Conservation (phyloP, 2,329 filamentous ascomycete species). For the Penicillium digitatum region DNA sequence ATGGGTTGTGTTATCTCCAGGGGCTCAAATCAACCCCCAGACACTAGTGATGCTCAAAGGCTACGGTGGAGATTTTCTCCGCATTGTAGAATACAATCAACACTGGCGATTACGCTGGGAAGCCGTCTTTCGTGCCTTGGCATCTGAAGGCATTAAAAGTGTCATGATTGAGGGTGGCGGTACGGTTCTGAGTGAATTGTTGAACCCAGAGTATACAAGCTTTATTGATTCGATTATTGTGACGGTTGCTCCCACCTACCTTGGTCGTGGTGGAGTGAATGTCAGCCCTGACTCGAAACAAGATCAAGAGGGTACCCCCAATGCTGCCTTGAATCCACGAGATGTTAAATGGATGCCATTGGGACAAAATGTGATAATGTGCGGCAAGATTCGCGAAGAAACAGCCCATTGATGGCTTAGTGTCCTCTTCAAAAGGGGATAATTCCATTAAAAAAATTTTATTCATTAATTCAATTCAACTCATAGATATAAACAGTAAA, state of each 20-base stretch:
- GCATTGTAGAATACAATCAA: conserved; percentile 37
- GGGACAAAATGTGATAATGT: conserved; percentile 78
- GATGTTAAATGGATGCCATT: conserved; percentile 71
- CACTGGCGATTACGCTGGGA: conserved; percentile 58
- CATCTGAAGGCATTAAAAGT: conserved; percentile 61
- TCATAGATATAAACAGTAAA: background rate
- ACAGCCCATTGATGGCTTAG: background rate
- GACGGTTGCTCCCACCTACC: conserved; percentile 83
- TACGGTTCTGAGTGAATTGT: conserved; percentile 72
- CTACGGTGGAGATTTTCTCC: conserved; percentile 47
- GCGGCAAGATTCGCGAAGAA: conserved; percentile 54
- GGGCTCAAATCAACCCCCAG: conserved; percentile 44
- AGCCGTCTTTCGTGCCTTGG: conserved; percentile 58
- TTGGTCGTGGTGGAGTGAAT: conserved; percentile 77
- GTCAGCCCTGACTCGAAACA: conserved; percentile 64
- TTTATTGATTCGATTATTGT: conserved; percentile 76
- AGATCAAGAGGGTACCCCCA: conserved; percentile 49
- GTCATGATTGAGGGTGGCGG: conserved; percentile 92
- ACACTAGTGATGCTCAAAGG: conserved; percentile 46
- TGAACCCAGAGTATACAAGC: conserved; percentile 58
- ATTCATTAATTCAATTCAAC: background rate
- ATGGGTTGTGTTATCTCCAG: conserved; percentile 60
- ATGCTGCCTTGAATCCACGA: conserved; percentile 61
- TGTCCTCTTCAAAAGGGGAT: background rate
- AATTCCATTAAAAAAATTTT: background rate